These are phyloP conservation scores for Mucor piriformis DNA, from an alignment of 371 early-diverging fungal genomes.

Conservation along the genomic window DNA sequence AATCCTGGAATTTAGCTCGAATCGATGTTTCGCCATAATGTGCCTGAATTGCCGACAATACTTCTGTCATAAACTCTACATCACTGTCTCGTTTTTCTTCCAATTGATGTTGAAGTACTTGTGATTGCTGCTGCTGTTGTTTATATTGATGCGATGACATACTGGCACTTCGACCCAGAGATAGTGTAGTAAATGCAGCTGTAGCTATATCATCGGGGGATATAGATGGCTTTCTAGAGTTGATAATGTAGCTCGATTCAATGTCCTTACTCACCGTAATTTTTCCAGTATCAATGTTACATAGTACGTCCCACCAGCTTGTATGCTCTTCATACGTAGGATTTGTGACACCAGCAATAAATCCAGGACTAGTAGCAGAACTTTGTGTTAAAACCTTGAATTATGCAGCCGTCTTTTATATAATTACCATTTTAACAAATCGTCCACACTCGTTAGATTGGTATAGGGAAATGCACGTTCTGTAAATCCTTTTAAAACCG, in stretches of 20 bases:
- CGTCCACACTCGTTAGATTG: slow-evolving; percentile 83
- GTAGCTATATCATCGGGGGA: slow-evolving; percentile 8
- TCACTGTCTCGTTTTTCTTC: slow-evolving; percentile 45
- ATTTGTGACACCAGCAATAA: slow-evolving; percentile 96
- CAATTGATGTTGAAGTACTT: neutral
- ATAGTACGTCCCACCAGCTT: slow-evolving; percentile 95
- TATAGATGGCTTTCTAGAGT: slow-evolving; percentile 24
- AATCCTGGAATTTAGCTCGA: slow-evolving; percentile 86
- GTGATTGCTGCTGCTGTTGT: slow-evolving; percentile 7
- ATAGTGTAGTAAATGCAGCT: slow-evolving; percentile 22
- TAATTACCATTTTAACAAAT: slow-evolving; percentile 79
- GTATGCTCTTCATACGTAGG: slow-evolving; percentile 91
- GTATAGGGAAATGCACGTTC: slow-evolving; percentile 93
- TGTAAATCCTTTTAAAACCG: slow-evolving; percentile 82
- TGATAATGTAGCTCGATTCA: slow-evolving; percentile 5
- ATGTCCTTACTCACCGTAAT: slow-evolving; percentile 88
- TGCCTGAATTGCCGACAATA: slow-evolving; percentile 75
- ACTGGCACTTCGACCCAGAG: slow-evolving; percentile 16
- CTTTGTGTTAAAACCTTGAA: too few relatives aligned
- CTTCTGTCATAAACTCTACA: slow-evolving; percentile 58
- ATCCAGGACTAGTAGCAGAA: slow-evolving; percentile 70
- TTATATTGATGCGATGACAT: slow-evolving; percentile 17
- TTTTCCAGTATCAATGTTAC: slow-evolving; percentile 90
- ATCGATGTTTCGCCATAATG: slow-evolving; percentile 88
- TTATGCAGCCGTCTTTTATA: too few relatives aligned